Evolutionary conservation across 768 basidiomycete species (phyloP).

Genomic region (Mycena polygramma): DNA sequence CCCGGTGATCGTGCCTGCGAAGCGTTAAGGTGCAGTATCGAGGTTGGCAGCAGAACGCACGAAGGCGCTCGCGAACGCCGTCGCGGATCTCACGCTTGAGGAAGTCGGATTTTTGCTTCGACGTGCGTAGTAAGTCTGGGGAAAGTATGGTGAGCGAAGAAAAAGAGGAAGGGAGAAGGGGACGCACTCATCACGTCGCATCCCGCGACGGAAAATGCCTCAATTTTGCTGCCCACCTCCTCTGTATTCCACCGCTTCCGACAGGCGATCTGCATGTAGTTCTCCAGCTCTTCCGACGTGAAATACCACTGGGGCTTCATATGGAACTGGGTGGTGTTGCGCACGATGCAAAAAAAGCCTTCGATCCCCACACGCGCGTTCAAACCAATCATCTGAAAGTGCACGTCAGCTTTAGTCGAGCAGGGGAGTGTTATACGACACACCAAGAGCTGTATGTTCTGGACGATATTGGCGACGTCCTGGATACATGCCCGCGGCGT

Average conservation of each 20-base stretch:
- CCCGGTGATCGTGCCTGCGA: not conserved
- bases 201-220: not conserved
- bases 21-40: not conserved
- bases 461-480: constrained; percentile 15
- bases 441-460: constrained; percentile 25
- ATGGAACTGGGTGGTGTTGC: not conserved
- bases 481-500: constrained; percentile 25
- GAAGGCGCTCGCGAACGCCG: not conserved
- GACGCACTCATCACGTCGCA: not conserved
- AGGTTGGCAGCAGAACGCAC: not conserved
- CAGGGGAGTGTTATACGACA: not conserved
- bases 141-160: not conserved
- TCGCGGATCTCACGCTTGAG: not conserved
- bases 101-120: not conserved
- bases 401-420: not conserved
- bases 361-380: not conserved
- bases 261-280: not conserved
- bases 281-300: not conserved
- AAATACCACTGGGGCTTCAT: not conserved
- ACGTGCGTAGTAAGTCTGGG: not conserved
- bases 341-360: not conserved
- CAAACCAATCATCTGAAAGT: not conserved
- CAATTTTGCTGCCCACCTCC: not conserved
- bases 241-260: not conserved
- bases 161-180: not conserved